Evolutionary conservation across 2,329 filamentous ascomycete species (phyloP).

Genomic region (Pezizomycotina sp.): DNA sequence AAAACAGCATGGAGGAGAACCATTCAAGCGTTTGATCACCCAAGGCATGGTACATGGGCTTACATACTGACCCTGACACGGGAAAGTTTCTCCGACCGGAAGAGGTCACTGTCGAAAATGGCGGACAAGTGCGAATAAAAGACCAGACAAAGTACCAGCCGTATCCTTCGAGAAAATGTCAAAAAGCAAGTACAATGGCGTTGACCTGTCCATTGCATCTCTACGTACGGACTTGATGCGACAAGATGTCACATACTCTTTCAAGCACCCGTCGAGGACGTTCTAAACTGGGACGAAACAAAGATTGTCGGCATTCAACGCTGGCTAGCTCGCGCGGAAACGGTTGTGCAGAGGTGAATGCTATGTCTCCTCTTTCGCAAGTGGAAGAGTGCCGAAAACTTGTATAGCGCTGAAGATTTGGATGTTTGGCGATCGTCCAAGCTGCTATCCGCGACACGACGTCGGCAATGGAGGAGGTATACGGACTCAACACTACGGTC

Average conservation of each 20-base stretch:
- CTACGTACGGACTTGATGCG: slow-evolving; percentile 63
- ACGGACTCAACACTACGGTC: slow-evolving; percentile 66
- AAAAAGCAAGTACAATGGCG: slow-evolving; percentile 84
- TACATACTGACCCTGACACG: slow-evolving; percentile 54
- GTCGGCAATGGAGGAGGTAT: slow-evolving; percentile 50
- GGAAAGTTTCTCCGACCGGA: slow-evolving; percentile 61
- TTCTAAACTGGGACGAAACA: slow-evolving; percentile 72
- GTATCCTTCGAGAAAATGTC: slow-evolving; percentile 70
- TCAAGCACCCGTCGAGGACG: slow-evolving; percentile 66
- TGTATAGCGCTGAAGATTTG: slow-evolving; percentile 1
- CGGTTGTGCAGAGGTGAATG: slow-evolving; percentile 33
- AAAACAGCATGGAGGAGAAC: slow-evolving; percentile 41
- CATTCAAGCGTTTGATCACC: slow-evolving; percentile 65
- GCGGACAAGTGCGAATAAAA: slow-evolving; percentile 28
- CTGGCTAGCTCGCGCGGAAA: slow-evolving; percentile 56
- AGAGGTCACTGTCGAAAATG: slow-evolving; percentile 52
- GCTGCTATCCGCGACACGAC: slow-evolving; percentile 41
- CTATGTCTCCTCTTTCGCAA: neutral
- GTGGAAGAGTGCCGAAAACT: neutral
- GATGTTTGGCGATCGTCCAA: slow-evolving; percentile 2
- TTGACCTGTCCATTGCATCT: slow-evolving; percentile 62
- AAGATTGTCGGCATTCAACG: slow-evolving; percentile 69
- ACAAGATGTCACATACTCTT: slow-evolving; percentile 78
- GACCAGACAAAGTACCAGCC: neutral
- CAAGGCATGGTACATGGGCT: slow-evolving; percentile 90